Conservation (phyloP, 129 eudicot species). For the Lonicera japonica region DNA sequence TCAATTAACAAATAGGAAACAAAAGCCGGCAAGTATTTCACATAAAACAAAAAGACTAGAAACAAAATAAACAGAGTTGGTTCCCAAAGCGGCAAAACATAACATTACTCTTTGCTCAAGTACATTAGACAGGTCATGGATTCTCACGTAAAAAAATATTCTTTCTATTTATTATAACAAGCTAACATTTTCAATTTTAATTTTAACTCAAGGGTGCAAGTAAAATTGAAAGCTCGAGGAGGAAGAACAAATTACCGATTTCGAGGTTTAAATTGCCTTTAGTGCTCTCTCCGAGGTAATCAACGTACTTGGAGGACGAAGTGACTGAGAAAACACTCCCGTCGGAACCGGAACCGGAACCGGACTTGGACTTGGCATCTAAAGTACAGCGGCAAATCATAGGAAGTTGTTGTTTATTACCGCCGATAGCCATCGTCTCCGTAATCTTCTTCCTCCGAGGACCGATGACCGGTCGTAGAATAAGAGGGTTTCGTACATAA, state of each 20-base stretch:
- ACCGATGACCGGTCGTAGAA: background rate
- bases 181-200: no score
- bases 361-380: constrained; percentile 6
- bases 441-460: background rate
- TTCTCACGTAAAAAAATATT: no score
- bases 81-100: background rate
- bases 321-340: constrained; percentile 47
- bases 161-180: no score
- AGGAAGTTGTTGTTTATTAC: background rate
- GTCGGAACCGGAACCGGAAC: constrained; percentile 17
- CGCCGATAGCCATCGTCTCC: background rate
- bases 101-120: no score
- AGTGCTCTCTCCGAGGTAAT: constrained; percentile 94
- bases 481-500: background rate
- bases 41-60: no score
- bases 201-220: no score
- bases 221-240: background rate
- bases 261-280: constrained; percentile 72
- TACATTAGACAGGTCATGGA: no score
- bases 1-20: no score
- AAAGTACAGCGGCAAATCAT: constrained; percentile 28
- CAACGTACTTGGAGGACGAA: constrained; percentile 34
- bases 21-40: no score
- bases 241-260: constrained; percentile 21
- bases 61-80: background rate